These are phyloP conservation scores for Dittrichia graveolens DNA, from an alignment of 129 eudicot species.

Conservation along the genomic window DNA sequence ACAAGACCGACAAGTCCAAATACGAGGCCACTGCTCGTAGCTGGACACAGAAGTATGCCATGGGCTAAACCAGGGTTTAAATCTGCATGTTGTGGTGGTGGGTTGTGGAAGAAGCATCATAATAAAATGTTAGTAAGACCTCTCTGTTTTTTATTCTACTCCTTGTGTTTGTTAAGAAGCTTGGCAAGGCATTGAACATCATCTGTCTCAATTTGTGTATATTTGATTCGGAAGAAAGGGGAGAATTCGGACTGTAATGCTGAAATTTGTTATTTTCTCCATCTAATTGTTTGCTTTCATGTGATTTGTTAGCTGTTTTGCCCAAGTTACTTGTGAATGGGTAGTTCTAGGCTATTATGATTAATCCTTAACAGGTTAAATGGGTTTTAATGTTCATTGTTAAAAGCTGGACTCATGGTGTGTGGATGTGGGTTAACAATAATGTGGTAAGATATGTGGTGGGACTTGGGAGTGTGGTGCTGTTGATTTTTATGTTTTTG, in stretches of 20 bases:
- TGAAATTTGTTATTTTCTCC: slow-evolving; percentile 10
- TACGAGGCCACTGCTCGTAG: slow-evolving; percentile 83
- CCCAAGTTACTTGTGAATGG: no score
- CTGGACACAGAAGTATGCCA: slow-evolving; percentile 84
- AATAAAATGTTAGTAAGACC: slow-evolving; percentile 39
- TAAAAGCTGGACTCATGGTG: no score
- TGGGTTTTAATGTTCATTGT: no score
- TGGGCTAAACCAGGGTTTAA: slow-evolving; percentile 44
- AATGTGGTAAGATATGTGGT: no score
- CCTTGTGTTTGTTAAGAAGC: slow-evolving; percentile 42
- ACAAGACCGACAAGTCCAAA: slow-evolving; percentile 65
- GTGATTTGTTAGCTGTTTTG: slow-evolving; percentile 16
- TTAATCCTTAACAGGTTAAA: no score
- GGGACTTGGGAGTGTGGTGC: no score
- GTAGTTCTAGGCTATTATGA: background rate
- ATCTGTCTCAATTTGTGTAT: slow-evolving; percentile 35
- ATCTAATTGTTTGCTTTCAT: background rate
- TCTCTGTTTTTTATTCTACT: slow-evolving; percentile 20
- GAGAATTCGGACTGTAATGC: slow-evolving; percentile 22
- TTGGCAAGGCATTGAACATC: slow-evolving; percentile 34
- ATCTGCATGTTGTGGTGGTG: slow-evolving; percentile 12
- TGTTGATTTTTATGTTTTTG: no score
- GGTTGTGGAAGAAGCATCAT: slow-evolving; percentile 17
- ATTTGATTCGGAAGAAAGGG: slow-evolving; percentile 36
- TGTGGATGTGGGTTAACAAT: no score